Base-by-base conservation (phyloP, 768 basidiomycete genomes). In the Boletellus ananiceps region DNA sequence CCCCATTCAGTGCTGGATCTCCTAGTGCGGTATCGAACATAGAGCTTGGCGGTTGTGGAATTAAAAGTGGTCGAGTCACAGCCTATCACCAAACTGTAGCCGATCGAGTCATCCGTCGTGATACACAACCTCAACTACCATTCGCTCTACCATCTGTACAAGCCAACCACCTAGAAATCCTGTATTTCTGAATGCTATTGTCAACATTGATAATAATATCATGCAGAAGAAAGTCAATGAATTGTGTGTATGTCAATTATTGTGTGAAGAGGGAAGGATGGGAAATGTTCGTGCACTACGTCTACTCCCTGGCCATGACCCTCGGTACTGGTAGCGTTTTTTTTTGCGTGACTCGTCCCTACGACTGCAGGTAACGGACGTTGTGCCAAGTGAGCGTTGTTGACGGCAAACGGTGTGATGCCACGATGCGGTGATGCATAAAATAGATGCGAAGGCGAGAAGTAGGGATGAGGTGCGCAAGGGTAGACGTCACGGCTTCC, bases 401-500 rank as follows among this genome's bases (percentile, higher is more conserved):
- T 46, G 42, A 49, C 44, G 42, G 49, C 47, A 47, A 47, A 44
- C 21, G 21, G 34, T 34, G 23, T 32, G 16, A 19, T 31, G 18
- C n/a, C 19, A 12, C 23, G 15, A 14, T 35, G 32, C n/a, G 7
- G 18, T 9, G 46, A 14, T 40, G 37, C 9, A 33, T 23, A 34
- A 29, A 19, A 40, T 51, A 14, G 27, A 33, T 29, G 37, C 19
- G 39, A 50, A 46, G n/a, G 18, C 38, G 45, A 23, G 31, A 15
- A 40, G 43, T 23, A 50, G 27, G 4, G 14, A n/a, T 19, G 7
- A 13, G 7, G 36, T 16, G 19, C n/a, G 19, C 13, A 15, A 34
- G 32, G 4, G 14, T 3, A 4, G 4, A 29, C 2, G 9, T 56
- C 19, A 88, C 40, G 89, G 90, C 72, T 92, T 94, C 69, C 88